Percentiles rank a stretch among this genome's conserved stretches.
These are phyloP conservation scores for Orbilia blumenaviensis DNA, from an alignment of 2,329 filamentous ascomycete species.

Conservation along the genomic window DNA sequence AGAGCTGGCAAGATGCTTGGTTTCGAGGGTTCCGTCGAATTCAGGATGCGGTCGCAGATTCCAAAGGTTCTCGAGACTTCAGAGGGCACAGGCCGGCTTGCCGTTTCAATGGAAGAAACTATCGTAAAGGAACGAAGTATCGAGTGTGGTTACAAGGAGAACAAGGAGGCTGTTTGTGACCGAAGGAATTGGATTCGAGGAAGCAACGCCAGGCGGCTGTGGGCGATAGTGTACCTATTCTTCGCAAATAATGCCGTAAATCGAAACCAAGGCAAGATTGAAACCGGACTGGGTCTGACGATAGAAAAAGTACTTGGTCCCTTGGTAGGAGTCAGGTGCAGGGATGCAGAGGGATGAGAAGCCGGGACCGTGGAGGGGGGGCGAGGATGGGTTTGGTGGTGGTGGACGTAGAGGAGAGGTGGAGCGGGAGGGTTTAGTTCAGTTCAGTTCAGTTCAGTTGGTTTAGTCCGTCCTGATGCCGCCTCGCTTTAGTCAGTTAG, in stretches of 20 bases:
- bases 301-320: not conserved
- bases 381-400: no score
- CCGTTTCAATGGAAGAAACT: slow-evolving; percentile 17
- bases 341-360: not conserved
- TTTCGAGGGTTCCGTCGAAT: slow-evolving; percentile 23
- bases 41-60: slow-evolving; percentile 19
- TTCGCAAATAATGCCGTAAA: slow-evolving; percentile 1
- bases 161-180: slow-evolving; percentile 2
- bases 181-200: slow-evolving; percentile 10
- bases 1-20: slow-evolving; percentile 4
- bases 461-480: slow-evolving; percentile 20
- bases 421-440: slow-evolving; percentile 9
- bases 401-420: not conserved
- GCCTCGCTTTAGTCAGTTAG: slow-evolving; percentile 18
- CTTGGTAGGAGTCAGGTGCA: not conserved
- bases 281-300: not conserved
- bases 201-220: not conserved
- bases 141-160: slow-evolving; percentile 1
- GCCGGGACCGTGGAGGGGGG: not conserved
- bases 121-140: slow-evolving; percentile 26
- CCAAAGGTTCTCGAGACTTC: slow-evolving; percentile 5
- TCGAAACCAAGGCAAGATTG: not conserved
- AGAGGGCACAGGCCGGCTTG: slow-evolving; percentile 23
- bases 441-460: slow-evolving; percentile 15
- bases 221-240: no score